phyloP scores from a whole-genome alignment of 371 early-diverging fungal genomes.

The Mortierella sp. region DNA sequence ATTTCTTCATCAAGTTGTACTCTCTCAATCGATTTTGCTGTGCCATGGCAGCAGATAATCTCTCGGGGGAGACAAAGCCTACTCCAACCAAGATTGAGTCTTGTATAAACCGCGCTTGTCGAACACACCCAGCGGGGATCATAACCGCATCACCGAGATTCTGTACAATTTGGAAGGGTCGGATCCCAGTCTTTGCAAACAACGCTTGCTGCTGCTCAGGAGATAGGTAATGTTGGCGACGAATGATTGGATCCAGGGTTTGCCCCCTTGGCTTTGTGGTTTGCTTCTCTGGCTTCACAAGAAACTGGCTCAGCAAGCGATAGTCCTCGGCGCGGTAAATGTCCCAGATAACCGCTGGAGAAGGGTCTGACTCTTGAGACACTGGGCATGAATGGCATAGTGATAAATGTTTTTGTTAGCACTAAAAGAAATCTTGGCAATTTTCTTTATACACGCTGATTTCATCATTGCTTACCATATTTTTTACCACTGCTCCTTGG shows the following conservation, averaged over 20 bases:
- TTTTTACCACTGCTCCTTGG: constrained; percentile 3
- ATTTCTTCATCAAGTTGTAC: not conserved
- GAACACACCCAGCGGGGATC: constrained; percentile 83
- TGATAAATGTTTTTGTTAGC: not conserved
- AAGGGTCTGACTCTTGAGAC: not conserved
- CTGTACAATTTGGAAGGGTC: constrained; percentile 69
- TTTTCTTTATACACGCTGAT: not conserved
- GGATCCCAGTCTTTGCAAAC: constrained; percentile 55
- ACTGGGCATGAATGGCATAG: not conserved
- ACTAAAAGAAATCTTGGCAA: not conserved
- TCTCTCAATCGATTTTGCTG: not conserved
- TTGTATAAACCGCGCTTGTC: constrained; percentile 78
- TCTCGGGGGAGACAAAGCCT: constrained; percentile 83
- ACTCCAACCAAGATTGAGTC: constrained; percentile 75
- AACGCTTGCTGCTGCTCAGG: constrained; percentile 57
- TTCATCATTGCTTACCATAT: no score
- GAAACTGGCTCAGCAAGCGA: constrained; percentile 60
- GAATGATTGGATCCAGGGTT: constrained; percentile 71
- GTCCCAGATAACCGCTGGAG: constrained; percentile 76
- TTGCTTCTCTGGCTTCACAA: constrained; percentile 22
- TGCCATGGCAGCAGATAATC: constrained; percentile 1
- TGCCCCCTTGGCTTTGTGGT: not conserved
- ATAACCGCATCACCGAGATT: constrained; percentile 79
- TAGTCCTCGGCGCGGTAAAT: constrained; percentile 68
- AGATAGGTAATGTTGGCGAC: constrained; percentile 66